phyloP scores from a whole-genome alignment of 2,329 filamentous ascomycete genomes.

The Penicillium decumbens region DNA sequence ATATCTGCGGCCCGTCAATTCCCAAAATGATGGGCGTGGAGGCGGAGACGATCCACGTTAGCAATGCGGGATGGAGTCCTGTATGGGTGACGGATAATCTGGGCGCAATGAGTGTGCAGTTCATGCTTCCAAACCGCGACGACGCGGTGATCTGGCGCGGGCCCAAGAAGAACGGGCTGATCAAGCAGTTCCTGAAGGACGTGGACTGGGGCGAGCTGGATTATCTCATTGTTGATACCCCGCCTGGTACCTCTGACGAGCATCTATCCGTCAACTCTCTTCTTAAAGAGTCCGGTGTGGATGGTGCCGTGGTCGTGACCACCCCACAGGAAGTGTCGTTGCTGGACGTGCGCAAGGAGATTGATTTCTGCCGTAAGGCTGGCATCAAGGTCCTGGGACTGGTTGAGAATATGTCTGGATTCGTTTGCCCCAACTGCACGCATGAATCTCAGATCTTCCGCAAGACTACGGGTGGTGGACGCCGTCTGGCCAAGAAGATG shows the following conservation, averaged over 20 bases:
- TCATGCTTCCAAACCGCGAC: slow-evolving; percentile 91
- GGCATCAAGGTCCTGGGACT: slow-evolving; percentile 82
- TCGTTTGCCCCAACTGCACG: slow-evolving; percentile 89
- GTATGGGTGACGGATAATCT: slow-evolving; percentile 95
- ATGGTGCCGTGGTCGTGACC: slow-evolving; percentile 87
- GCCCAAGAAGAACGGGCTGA: slow-evolving; percentile 96
- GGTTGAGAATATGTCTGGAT: slow-evolving; percentile 97
- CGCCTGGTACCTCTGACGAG: slow-evolving; percentile 91
- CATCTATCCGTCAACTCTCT: slow-evolving; percentile 91
- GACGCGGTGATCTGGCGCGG: slow-evolving; percentile 97
- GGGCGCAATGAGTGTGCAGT: slow-evolving; percentile 95
- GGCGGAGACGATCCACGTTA: slow-evolving; percentile 86
- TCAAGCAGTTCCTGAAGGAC: slow-evolving; percentile 97
- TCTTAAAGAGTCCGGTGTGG: slow-evolving; percentile 83
- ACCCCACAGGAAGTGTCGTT: slow-evolving; percentile 93
- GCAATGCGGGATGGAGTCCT: slow-evolving; percentile 82
- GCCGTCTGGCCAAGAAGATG: slow-evolving; percentile 76
- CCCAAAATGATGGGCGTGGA: slow-evolving; percentile 99
- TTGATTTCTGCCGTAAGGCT: slow-evolving; percentile 95
- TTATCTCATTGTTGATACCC: slow-evolving; percentile 89
- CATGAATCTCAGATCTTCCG: slow-evolving; percentile 79
- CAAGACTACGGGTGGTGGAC: slow-evolving; percentile 83
- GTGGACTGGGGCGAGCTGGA: slow-evolving; percentile 97
- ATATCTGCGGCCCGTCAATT: slow-evolving; percentile 93
- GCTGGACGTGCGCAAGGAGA: slow-evolving; percentile 91